Evolutionary conservation across 2,329 filamentous ascomycete species (phyloP), one percentile per base, ranked within the genome.

Genomic region (Hirsutella minnesotensis): DNA sequence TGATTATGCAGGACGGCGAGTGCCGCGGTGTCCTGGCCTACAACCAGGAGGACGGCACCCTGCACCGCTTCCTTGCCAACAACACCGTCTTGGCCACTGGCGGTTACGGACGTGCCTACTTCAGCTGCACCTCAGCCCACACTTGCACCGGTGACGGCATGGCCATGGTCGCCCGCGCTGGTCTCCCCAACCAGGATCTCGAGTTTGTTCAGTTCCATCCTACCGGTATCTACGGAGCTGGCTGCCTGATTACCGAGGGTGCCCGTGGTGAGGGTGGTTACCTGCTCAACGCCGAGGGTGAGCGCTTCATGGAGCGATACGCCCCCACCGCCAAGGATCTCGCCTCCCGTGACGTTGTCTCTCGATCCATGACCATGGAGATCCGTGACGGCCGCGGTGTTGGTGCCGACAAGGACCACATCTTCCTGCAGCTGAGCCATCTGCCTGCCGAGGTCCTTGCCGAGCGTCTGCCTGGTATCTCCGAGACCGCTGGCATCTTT

Each of bases 171-270:
- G 86, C 90, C 55, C 88, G 92, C 71, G 92, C 92, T 49, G 92
- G 92, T 65, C 83, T 98, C 34, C 90, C 92, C 57, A 95, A 95
- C 77, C 92, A 98, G 73, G 92, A 98, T 82, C 77, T 96, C 50
- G 92, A 98, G 66, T 98, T 98, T 68, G 92, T 98, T 49, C 90
- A 98, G 70, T 98, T 98, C 79, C 90, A 98, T 67, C 90, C 90
- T 44, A 95, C 90, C 53, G 90, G 90, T 79, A 96, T 98, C 69
- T 98, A 98, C 66, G 92, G 92, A 59, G 92, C 90, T 58, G 90
- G 90, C 53, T 94, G 90, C 69, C 72, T 98, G 75, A 98, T 98
- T 61, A 96, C 92, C 12, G 90, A 98, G 70, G 90, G 90, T 56
- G 87, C 90, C 55, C 87, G 92, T 75, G 92, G 92, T 72, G 92